These are phyloP conservation scores for Hypomontagnella monticulosa DNA, from an alignment of 495 filamentous ascomycete genomes.

Conservation along the genomic window DNA sequence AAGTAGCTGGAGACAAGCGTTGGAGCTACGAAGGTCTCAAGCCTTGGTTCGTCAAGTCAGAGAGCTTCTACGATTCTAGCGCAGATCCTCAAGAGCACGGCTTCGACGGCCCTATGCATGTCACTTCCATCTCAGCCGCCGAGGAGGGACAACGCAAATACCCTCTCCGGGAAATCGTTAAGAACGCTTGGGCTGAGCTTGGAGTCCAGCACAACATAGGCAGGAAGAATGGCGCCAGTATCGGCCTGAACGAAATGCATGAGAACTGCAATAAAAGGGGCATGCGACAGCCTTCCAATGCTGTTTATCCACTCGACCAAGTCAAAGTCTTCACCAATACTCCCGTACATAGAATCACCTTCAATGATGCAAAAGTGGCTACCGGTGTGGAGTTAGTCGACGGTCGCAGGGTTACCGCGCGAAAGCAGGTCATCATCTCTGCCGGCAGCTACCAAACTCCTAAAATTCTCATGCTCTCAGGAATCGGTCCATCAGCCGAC, in stretches of 20 bases:
- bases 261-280: conserved; percentile 50
- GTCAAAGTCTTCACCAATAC: conserved; percentile 47
- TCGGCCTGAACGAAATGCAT: conserved; percentile 44
- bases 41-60: conserved; percentile 46
- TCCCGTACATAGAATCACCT: conserved; percentile 38
- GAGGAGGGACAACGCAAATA: conserved; percentile 42
- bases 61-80: conserved; percentile 26
- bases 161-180: conserved; percentile 42
- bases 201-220: conserved; percentile 43
- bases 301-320: conserved; percentile 44
- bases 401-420: conserved; percentile 36
- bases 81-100: conserved; percentile 40
- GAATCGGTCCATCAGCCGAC: conserved; percentile 23
- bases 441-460: conserved; percentile 29
- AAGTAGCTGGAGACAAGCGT: conserved; percentile 44
- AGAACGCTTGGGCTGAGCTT: conserved; percentile 37
- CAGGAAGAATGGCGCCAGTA: conserved; percentile 42
- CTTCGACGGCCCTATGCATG: conserved; percentile 47
- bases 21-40: conserved; percentile 53
- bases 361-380: conserved; percentile 38
- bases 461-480: conserved; percentile 33
- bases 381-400: conserved; percentile 42
- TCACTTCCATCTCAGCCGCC: conserved; percentile 24
- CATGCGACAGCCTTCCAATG: conserved; percentile 47
- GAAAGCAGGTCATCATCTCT: conserved; percentile 32